phyloP scores from a whole-genome alignment of 805 yeast species.

The Maudiozyma turicensis region DNA sequence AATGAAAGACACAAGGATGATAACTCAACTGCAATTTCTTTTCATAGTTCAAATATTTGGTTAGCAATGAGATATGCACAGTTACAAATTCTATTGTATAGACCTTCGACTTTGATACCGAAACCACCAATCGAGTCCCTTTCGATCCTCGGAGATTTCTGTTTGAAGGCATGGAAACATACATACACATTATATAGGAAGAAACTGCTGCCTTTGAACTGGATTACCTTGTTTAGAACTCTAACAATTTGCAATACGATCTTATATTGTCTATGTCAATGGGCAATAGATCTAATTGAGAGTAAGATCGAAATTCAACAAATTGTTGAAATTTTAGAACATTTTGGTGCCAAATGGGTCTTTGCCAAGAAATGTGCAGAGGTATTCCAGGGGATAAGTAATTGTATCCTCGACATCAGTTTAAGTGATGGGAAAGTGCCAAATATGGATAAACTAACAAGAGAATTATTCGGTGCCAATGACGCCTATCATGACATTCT shows the following conservation, averaged over 20 bases:
- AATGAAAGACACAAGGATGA: constrained; percentile 8
- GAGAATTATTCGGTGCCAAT: constrained; percentile 36
- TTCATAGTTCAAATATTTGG: constrained; percentile 30
- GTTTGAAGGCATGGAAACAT: constrained; percentile 37
- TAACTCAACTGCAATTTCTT: constrained; percentile 18
- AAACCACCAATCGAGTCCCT: constrained; percentile 33
- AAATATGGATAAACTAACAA: constrained; percentile 33
- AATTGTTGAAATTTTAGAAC: constrained; percentile 37
- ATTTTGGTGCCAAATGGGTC: constrained; percentile 39
- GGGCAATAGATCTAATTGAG: constrained; percentile 38
- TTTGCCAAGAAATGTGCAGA: constrained; percentile 37
- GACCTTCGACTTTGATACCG: constrained; percentile 42
- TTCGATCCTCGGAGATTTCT: constrained; percentile 36
- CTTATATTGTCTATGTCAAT: constrained; percentile 37
- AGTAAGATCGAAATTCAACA: constrained; percentile 38
- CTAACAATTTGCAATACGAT: constrained; percentile 39
- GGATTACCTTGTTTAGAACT: constrained; percentile 41
- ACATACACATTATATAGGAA: constrained; percentile 38
- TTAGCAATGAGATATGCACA: constrained; percentile 37
- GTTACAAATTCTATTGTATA: constrained; percentile 36
- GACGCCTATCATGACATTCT: constrained; percentile 39
- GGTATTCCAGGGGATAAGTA: constrained; percentile 36
- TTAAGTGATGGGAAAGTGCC: constrained; percentile 31
- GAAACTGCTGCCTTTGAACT: constrained; percentile 37
- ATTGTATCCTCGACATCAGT: constrained; percentile 38